A percentile compares a stretch with the other conserved stretches of the same genome.
Evolutionary conservation across 495 filamentous ascomycete species (phyloP).

Genomic region (Hyaloscypha bicolor): DNA sequence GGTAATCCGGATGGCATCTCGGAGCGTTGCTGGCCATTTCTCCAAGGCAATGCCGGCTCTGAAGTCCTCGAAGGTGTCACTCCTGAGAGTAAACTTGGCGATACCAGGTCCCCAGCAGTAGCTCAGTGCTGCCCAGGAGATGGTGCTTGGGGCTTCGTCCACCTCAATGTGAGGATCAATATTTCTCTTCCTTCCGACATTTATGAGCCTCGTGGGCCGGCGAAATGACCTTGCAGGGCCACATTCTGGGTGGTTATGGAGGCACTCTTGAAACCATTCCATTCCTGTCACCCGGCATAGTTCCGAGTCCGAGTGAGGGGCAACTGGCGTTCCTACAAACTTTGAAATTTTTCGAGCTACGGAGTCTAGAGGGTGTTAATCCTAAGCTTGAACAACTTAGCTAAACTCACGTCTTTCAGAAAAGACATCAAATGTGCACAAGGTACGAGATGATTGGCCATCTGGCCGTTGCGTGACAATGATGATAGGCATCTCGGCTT

Average conservation of each 20-base stretch:
- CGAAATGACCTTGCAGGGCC: slow-evolving; percentile 7
- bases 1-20: slow-evolving; percentile 33
- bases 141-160: slow-evolving; percentile 2
- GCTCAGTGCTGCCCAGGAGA: slow-evolving; percentile 27
- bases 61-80: slow-evolving; percentile 10
- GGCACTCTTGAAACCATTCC: slow-evolving; percentile 15
- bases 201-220: slow-evolving; percentile 29
- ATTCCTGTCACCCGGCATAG: slow-evolving; percentile 1
- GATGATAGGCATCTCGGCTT: neutral
- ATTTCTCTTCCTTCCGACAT: slow-evolving; percentile 15
- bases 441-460: neutral
- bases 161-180: neutral
- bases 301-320: neutral
- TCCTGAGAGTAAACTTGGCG: slow-evolving; percentile 21
- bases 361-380: neutral
- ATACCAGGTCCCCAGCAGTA: slow-evolving; percentile 33
- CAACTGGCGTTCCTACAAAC: neutral
- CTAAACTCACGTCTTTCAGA: too few species aligned
- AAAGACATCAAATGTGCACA: neutral
- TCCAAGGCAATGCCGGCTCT: slow-evolving; percentile 21
- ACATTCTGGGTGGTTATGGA: slow-evolving; percentile 23
- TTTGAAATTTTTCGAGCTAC: neutral
- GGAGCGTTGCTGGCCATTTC: slow-evolving; percentile 32
- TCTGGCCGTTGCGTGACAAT: neutral
- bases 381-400: too few species aligned